A percentile compares a stretch with the other conserved stretches of the same genome.
Evolutionary conservation across 2,329 filamentous ascomycete species (phyloP).

Genomic region (Emergomyces africanus): DNA sequence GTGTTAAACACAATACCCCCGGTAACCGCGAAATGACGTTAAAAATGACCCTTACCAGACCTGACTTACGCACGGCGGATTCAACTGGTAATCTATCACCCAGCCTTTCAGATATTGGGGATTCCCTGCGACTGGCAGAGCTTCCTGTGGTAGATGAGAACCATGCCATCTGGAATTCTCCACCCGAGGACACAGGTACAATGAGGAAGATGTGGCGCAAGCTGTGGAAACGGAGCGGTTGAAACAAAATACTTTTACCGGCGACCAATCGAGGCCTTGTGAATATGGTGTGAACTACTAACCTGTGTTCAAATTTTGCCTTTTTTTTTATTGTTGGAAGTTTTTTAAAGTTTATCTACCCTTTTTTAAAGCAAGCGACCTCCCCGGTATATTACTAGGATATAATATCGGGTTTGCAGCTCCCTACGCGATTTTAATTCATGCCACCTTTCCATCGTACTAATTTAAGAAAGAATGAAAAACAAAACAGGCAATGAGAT

Average conservation of each 20-base stretch:
- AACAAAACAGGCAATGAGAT: no score
- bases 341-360: neutral
- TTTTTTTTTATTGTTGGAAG: neutral
- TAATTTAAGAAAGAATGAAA: neutral
- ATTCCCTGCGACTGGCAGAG: conserved; percentile 44
- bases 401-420: neutral
- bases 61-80: conserved; percentile 54
- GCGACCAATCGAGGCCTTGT: neutral
- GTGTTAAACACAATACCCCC: conserved; percentile 40
- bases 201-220: conserved; percentile 35
- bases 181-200: conserved; percentile 25
- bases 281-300: neutral
- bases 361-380: neutral
- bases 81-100: conserved; percentile 53
- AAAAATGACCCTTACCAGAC: conserved; percentile 85
- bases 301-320: neutral
- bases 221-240: conserved; percentile 19
- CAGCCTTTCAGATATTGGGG: conserved; percentile 48
- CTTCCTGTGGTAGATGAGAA: conserved; percentile 35
- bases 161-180: conserved; percentile 30
- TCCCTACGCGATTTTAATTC: neutral
- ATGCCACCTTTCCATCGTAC: neutral
- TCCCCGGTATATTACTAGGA: neutral
- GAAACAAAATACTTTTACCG: neutral
- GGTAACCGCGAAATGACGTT: conserved; percentile 82